A percentile compares a stretch with the other conserved stretches of the same genome.
Evolutionary conservation across 306 rosid genomes (phyloP).

Genomic region (Acacia crassicarpa): DNA sequence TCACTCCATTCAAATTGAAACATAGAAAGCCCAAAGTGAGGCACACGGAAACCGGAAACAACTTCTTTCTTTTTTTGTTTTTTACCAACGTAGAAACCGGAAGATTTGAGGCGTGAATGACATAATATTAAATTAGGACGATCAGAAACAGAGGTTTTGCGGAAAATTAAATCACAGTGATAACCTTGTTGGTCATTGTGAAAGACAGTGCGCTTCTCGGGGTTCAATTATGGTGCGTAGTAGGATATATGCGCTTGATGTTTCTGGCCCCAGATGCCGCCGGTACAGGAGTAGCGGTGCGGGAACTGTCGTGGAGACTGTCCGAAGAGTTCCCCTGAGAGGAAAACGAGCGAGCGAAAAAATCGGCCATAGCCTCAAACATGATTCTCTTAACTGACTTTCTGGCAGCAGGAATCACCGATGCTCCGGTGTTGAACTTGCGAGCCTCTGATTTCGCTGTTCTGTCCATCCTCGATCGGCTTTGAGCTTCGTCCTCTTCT

Average conservation of each 20-base stretch:
- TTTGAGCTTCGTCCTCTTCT: neutral
- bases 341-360: neutral
- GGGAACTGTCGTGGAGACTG: neutral
- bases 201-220: neutral
- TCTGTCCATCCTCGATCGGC: neutral
- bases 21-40: neutral
- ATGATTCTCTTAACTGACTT: conserved; percentile 45
- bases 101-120: too few species aligned
- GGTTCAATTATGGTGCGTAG: neutral
- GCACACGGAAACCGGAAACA: neutral
- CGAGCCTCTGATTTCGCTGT: neutral
- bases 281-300: neutral
- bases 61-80: too few species aligned
- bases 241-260: neutral
- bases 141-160: neutral
- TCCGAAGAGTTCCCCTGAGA: neutral
- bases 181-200: neutral
- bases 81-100: neutral
- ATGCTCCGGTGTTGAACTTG: conserved; percentile 4
- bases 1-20: neutral
- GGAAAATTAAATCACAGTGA: neutral
- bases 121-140: neutral
- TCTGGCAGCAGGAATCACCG: conserved; percentile 41
- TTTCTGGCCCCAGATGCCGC: neutral
- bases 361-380: neutral